Base-by-base conservation (phyloP, 768 basidiomycete species). In the Rhizopogon sp. region DNA sequence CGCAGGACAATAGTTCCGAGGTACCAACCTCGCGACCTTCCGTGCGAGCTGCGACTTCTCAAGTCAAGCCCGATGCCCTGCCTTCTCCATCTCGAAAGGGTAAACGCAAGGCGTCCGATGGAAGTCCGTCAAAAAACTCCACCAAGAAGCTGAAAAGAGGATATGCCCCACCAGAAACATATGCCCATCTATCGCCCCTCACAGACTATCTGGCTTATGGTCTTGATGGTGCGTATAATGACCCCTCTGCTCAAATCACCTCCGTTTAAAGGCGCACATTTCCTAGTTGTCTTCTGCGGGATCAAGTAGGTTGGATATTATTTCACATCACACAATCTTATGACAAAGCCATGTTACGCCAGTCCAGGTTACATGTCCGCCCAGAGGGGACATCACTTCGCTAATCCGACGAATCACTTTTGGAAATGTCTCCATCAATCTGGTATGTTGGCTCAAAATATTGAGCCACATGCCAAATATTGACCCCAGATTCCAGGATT, bases 351-450 rank as follows among this genome's bases (percentile, higher is more conserved):
- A 6, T 25, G 25, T 25, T 25, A 25, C 37, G 9, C 0, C 43
- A 90, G 86, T 62, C 87, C 87, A 2, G 90, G 89, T 1, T 68
- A 78, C 58, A 78, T 73, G 64, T 91, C 90, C 0, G 84, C 87
- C 0, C 75, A 76, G 54, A 74, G 76, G 3, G 91, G 91, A 0
- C 87, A 90, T 66, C 90, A 93, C 65, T 94, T 84, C 60, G 87
- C 84, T 1, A 82, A 87, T 62, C 84, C 84, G 0, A 84, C 84
- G 2, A 93, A 94, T 62, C 89, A 91, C 58, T 93, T 93, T 67
- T 93, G 88, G 87, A 73, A 70, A 43, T 88, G 87, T 56, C 73
- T 94, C 0, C 74, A 87, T 60, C 74, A 74, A 42, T 84, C 88
- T 43, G 85, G 90, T 82, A 59, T 14, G 29, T 41, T 50, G 6